Base-by-base conservation (phyloP, 2,329 filamentous ascomycete genomes). In the Penicillium sp. region DNA sequence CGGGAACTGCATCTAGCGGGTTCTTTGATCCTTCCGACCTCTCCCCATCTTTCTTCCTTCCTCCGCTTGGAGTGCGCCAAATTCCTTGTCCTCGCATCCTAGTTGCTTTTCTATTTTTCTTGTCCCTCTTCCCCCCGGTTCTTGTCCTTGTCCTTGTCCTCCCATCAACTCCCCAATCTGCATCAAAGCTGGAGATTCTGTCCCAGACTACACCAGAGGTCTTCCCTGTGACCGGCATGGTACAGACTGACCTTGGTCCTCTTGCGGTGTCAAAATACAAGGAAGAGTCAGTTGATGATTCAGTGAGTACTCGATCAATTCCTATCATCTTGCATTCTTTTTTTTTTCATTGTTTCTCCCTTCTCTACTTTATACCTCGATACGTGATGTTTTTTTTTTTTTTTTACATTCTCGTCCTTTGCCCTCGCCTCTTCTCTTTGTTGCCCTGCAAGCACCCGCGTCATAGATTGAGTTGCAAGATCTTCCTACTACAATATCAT, bases 261-360 rank as follows among this genome's bases (percentile, higher is more conserved):
- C 68, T 72, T 62, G 62, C 75, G 53, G 64, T 69, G 60, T 67
- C 76, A 64, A 79, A 76, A 65, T 83, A 82, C 76, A 83, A 83
- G 76, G 79, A 82, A 73, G 80, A 82, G 64, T 74, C 80, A 53
- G 66, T 73, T 60, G 78, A 78, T 62, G 79, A 83, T 76, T 75
- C 80, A 67, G 81, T 83, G 76, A 81, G 81, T 80, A 70, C 40
- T 55, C 24, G 6, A 45, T 63, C 57, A 49, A 38, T 42, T 55
- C n/a, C 30, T 35, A 15, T 30, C 17, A 69, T 59, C 62, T 63
- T 67, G 30, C 30, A 33, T 58, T 62, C 58, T 26, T 51, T 62
- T 58, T 26, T 51, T 60, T 67, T 56, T 9, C 64, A 56, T 62
- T 59, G 40, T 64, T 49, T 19, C 17, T 17, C 13, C 22, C 47